Evolutionary conservation across 257 asterid species (phyloP).

Genomic region (Salvia rosmarinus): DNA sequence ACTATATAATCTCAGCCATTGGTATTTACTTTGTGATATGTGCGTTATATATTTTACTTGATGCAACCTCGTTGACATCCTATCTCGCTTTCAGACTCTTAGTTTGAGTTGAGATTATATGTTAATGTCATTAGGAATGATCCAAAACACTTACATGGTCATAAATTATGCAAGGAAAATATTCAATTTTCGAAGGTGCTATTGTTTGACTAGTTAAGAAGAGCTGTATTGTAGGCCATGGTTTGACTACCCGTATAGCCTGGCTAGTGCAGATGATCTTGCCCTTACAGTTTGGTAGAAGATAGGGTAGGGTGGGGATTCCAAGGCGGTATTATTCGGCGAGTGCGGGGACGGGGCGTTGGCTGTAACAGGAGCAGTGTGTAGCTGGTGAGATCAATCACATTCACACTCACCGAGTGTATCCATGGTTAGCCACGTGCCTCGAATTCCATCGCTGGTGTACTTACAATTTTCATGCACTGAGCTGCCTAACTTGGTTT

Average conservation of each 20-base stretch:
- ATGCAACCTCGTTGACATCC: neutral
- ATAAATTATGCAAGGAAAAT: neutral
- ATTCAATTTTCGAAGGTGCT: neutral
- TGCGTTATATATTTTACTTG: neutral
- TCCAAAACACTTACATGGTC: neutral
- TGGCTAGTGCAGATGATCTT: neutral
- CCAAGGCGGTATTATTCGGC: neutral
- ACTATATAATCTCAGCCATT: neutral
- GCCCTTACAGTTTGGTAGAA: neutral
- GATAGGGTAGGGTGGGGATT: neutral
- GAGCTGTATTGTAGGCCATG: neutral
- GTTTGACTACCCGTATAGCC: neutral
- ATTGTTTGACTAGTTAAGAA: neutral
- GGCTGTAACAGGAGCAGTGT: neutral
- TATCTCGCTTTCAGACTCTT: neutral
- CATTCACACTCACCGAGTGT: too few relatives aligned
- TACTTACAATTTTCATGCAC: too few relatives aligned
- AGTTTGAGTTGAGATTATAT: conserved; percentile 8
- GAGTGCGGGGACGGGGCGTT: neutral
- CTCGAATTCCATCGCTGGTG: too few relatives aligned
- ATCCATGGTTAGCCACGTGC: too few relatives aligned
- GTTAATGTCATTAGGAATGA: neutral
- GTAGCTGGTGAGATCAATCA: too few relatives aligned
- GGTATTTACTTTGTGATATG: neutral
- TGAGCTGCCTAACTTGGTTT: too few relatives aligned